Evolutionary conservation across 2,329 filamentous ascomycete genomes (phyloP).

Genomic region (Knufia petricola): DNA sequence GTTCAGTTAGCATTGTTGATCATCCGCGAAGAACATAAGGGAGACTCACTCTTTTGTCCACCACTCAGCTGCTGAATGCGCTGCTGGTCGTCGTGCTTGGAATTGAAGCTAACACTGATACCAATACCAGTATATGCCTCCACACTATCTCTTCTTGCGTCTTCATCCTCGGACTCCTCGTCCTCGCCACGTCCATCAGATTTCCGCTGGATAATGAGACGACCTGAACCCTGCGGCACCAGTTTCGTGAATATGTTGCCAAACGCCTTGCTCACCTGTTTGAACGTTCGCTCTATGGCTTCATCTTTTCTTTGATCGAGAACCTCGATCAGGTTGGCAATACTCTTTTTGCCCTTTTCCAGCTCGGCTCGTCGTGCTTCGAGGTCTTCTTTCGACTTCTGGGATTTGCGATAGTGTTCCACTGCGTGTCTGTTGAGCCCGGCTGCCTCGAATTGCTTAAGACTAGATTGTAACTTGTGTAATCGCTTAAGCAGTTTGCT

Average conservation of each 20-base stretch:
- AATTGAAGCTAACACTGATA: conserved; percentile 97
- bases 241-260: conserved; percentile 87
- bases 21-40: neutral
- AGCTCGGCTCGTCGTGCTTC: conserved; percentile 78
- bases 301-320: conserved; percentile 95
- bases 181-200: conserved; percentile 58
- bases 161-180: conserved; percentile 55
- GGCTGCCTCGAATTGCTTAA: conserved; percentile 74
- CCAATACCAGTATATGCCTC: conserved; percentile 96
- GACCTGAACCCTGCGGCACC: conserved; percentile 84
- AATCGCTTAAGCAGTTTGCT: conserved; percentile 65
- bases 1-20: conserved; percentile 6
- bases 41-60: conserved; percentile 84
- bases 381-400: conserved; percentile 77
- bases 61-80: conserved; percentile 94
- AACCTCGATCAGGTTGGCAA: conserved; percentile 83
- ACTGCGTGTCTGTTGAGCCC: conserved; percentile 99
- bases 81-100: conserved; percentile 95
- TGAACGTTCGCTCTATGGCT: conserved; percentile 96
- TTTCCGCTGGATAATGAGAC: conserved; percentile 84
- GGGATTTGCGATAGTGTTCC: conserved; percentile 97
- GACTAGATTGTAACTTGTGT: conserved; percentile 80
- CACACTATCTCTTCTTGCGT: conserved; percentile 53
- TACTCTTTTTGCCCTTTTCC: conserved; percentile 74
- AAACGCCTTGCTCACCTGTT: conserved; percentile 92